Evolutionary conservation across 75 land plant species (phyloP).

Genomic region (Isoetes taiwanensis): DNA sequence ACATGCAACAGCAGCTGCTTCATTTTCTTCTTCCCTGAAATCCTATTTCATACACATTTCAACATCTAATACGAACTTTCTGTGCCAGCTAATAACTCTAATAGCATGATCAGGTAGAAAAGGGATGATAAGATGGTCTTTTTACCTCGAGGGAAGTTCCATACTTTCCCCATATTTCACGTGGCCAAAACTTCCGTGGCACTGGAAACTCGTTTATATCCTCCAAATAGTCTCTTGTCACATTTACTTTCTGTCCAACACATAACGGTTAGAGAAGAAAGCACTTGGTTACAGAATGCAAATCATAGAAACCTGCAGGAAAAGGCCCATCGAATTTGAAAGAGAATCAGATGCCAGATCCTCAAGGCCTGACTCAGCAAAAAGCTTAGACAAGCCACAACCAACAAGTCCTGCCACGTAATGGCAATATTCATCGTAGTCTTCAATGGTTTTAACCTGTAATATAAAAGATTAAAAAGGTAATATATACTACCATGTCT

Average conservation of each 20-base stretch:
- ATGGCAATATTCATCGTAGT: slow-evolving; percentile 97
- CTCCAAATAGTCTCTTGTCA: slow-evolving; percentile 90
- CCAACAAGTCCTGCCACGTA: slow-evolving; percentile 98
- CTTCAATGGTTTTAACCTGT: slow-evolving; percentile 83
- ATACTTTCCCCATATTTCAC: slow-evolving; percentile 87
- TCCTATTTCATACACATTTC: slow-evolving; percentile 32
- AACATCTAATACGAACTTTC: background rate
- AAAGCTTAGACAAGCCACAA: slow-evolving; percentile 74
- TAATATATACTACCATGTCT: too few relatives aligned
- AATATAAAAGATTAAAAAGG: too few relatives aligned
- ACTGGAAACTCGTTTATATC: slow-evolving; percentile 96
- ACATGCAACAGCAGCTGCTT: slow-evolving; percentile 67
- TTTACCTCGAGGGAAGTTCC: slow-evolving; percentile 73
- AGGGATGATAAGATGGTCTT: background rate
- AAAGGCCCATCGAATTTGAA: slow-evolving; percentile 93
- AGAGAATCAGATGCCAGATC: slow-evolving; percentile 56
- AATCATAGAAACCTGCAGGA: slow-evolving; percentile 87
- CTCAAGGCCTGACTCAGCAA: slow-evolving; percentile 60
- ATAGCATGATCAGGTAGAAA: too few relatives aligned
- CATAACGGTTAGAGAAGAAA: background rate
- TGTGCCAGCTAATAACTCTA: background rate
- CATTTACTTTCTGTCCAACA: slow-evolving; percentile 74
- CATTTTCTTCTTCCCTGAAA: slow-evolving; percentile 63
- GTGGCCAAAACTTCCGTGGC: slow-evolving; percentile 99
- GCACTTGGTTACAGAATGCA: too few relatives aligned